Evolutionary conservation across 1,139 yeast species (phyloP), one percentile per base, ranked within the genome.

Genomic region (Zygosaccharomyces pseudobailii): DNA sequence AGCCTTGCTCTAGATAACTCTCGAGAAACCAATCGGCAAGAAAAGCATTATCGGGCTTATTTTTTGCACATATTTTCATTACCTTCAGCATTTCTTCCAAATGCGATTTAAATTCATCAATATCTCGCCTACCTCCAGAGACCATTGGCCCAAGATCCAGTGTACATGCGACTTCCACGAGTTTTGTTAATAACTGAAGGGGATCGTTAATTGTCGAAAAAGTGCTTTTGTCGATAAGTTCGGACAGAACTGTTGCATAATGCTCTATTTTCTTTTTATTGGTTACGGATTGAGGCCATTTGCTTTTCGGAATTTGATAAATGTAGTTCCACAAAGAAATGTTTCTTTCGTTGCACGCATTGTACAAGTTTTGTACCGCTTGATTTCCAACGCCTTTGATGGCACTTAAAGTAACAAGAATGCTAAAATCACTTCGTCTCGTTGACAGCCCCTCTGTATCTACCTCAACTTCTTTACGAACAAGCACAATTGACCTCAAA

Each of bases 1-100:
- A 71, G 60, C 56, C 59, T 32, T 76, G 76, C 17, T 76, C 80
- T 50, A 69, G 68, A 60, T 78, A 78, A 33, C 72, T 73, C 27
- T 71, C 70, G 20, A 81, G 55, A 54, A 81, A 73, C 62, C 66
- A 68, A 27, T 67, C 68, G 1, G 69, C 51, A 7, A 71, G 53
- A 1, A 62, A 32, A 1, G 36, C 22, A 3, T 52, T 59, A 0
- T 38, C 36, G 1, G 66, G 65, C 40, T 57, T 62, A 31, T 51
- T 39, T 5, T 27, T 20, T 4, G 56, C 39, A 36, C 67, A 61
- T 19, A 54, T 30, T 49, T 65, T 64, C 49, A 70, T 43, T 20
- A 57, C 58, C 31, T 55, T 58, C 32, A 60, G 56, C 52, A 70
- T 58, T 6, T 65, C 66, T n/a, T 54, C 44, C 5, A 70, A 42